A percentile compares a stretch with the other conserved stretches of the same genome.
These are phyloP conservation scores for Nematodospora anomalae DNA, from an alignment of 1,139 yeast species.

Conservation along the genomic window DNA sequence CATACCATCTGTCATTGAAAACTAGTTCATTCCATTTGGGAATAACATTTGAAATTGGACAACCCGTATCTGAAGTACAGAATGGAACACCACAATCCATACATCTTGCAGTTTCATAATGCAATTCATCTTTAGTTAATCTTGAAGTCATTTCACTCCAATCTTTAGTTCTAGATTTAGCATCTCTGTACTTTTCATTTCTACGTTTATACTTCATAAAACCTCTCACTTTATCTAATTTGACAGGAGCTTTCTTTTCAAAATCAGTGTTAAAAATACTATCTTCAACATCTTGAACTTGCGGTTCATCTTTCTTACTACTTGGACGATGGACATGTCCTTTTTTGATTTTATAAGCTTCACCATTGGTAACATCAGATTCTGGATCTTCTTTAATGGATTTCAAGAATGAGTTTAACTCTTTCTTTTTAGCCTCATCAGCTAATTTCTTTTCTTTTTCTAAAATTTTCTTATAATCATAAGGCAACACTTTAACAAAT, in stretches of 20 bases:
- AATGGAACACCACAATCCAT: constrained; percentile 99
- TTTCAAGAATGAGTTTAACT: constrained; percentile 57
- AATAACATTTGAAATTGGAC: constrained; percentile 95
- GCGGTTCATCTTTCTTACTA: constrained; percentile 64
- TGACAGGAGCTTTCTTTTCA: constrained; percentile 62
- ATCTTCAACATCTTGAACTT: constrained; percentile 87
- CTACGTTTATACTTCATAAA: constrained; percentile 93
- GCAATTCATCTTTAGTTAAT: constrained; percentile 80
- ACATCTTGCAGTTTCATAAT: constrained; percentile 95
- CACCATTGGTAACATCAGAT: constrained; percentile 88
- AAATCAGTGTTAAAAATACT: constrained; percentile 68
- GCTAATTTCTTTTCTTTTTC: constrained; percentile 72
- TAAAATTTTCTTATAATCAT: constrained; percentile 86
- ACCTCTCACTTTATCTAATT: constrained; percentile 82
- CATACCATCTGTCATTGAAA: constrained; percentile 92
- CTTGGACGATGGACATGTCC: constrained; percentile 39
- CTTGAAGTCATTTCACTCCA: constrained; percentile 91
- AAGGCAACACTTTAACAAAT: constrained; percentile 91
- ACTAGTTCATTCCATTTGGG: constrained; percentile 98
- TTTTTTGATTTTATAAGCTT: constrained; percentile 54
- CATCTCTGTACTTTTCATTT: constrained; percentile 79
- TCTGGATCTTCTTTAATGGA: constrained; percentile 78
- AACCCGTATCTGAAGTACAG: constrained; percentile 97
- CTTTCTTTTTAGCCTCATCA: constrained; percentile 66
- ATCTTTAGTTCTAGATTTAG: constrained; percentile 76